Percentiles rank a stretch among this genome's conserved stretches.
phyloP scores from a whole-genome alignment of 148 eudicot species.

The Pharnaceum exiguum region DNA sequence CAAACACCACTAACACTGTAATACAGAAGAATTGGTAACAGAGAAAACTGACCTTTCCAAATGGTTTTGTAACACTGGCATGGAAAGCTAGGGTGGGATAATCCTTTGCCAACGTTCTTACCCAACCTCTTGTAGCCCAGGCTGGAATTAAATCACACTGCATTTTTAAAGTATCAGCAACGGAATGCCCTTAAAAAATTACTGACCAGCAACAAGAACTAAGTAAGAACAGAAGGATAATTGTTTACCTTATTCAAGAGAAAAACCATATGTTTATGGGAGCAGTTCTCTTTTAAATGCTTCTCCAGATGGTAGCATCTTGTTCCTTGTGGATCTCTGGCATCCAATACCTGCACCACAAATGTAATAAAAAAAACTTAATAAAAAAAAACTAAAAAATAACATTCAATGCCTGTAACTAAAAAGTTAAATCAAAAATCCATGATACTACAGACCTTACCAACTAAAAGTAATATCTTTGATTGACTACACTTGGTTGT shows the following conservation, averaged over 20 bases:
- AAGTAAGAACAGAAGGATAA: background rate
- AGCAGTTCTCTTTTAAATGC: slow-evolving; percentile 85
- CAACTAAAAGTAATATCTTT: no score
- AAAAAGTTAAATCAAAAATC: no score
- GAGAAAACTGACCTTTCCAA: slow-evolving; percentile 64
- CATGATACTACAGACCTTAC: no score
- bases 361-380: background rate
- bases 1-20: background rate
- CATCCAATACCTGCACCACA: slow-evolving; percentile 73
- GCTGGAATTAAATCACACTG: slow-evolving; percentile 98
- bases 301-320: slow-evolving; percentile 89
- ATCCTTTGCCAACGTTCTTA: slow-evolving; percentile 67
- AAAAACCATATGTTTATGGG: slow-evolving; percentile 79
- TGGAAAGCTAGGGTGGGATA: slow-evolving; percentile 89
- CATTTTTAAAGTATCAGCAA: slow-evolving; percentile 5
- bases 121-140: slow-evolving; percentile 98
- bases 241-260: slow-evolving; percentile 92
- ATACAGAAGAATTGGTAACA: background rate
- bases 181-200: background rate
- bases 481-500: no score
- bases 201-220: background rate
- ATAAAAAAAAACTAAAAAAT: background rate
- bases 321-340: slow-evolving; percentile 94
- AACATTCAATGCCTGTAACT: no score
- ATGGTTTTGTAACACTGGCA: slow-evolving; percentile 87